Percentiles rank a stretch among this genome's conserved stretches.
Evolutionary conservation across 1,284 basidiomycete genomes (phyloP).

Genomic region (Pseudozyma sp.): DNA sequence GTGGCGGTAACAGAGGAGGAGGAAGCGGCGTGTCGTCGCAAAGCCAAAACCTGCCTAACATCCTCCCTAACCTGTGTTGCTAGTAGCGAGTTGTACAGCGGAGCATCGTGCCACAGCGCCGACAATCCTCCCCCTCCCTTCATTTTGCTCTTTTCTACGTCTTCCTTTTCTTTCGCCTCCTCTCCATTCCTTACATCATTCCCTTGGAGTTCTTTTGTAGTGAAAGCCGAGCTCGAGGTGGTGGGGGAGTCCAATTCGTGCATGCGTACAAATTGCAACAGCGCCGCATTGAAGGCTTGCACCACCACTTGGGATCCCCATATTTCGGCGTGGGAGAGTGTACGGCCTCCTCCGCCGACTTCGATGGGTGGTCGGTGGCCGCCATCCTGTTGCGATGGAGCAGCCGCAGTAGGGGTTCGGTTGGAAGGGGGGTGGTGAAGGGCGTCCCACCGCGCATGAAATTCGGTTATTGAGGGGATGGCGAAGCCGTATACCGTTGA

Average conservation of each 20-base stretch:
- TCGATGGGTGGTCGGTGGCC: slow-evolving; percentile 16
- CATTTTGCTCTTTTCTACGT: no score
- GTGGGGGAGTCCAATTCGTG: slow-evolving; percentile 1
- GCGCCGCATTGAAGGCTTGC: slow-evolving; percentile 16
- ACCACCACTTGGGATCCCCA: slow-evolving; percentile 10
- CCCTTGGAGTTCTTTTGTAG: no score
- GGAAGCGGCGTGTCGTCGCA: neutral
- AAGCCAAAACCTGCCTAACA: slow-evolving; percentile 17
- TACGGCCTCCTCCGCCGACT: slow-evolving; percentile 37
- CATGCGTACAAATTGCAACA: slow-evolving; percentile 10
- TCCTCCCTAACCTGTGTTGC: slow-evolving; percentile 25
- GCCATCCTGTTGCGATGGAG: neutral
- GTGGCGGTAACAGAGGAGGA: no score
- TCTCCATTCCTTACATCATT: no score
- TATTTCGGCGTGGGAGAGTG: slow-evolving; percentile 27
- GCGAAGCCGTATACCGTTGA: slow-evolving; percentile 5
- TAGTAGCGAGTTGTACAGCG: slow-evolving; percentile 12
- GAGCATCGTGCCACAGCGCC: slow-evolving; percentile 36
- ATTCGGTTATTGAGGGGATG: slow-evolving; percentile 30
- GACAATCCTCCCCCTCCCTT: neutral
- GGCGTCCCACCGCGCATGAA: slow-evolving; percentile 4
- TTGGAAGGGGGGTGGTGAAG: no score
- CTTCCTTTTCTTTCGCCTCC: no score
- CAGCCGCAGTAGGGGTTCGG: no score
- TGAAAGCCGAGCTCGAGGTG: neutral